Base-by-base conservation (phyloP, 805 yeast species). In the Zygotorulaspora sp. region DNA sequence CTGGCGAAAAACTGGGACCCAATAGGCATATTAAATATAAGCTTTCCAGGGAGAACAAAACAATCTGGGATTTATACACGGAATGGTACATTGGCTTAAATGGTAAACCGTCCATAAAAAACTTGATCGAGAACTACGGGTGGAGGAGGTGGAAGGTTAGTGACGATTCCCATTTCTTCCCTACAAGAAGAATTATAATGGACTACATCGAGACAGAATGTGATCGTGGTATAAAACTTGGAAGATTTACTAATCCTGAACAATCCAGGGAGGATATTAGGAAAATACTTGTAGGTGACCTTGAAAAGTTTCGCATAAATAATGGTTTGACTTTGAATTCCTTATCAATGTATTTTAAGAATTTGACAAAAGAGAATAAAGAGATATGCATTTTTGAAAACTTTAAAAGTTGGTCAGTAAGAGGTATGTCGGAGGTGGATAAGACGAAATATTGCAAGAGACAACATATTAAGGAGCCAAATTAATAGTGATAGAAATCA, bases 21-120 rank as follows among this genome's bases (percentile, higher is more conserved):
- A 55, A 57, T 32, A 50, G 50, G 16, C 51, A 47, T 24, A 56
- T 62, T 35, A 62, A 62, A 31, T 62, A 62, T 36, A 62, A 61
- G 40, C 43, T 62, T 5, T 62, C 62, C 12, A 51, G 67, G 30
- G 65, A 60, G n/a, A 62, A 62, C 38, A 62, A 60, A 35, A 59
- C 66, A 1, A 53, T 62, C 1, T 59, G 63, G 65, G 67, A 62
- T 41, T 39, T 62, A 7, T 61, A 60, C 40, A 58, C 62, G 2
- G 67, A 62, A 38, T 62, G 67, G 67, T 62, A 57, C 31, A 49
- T 56, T 38, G 67, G 67, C 3, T 39, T 62, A n/a, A 57, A 56
- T 31, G 62, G 62, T 8, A 51, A 57, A 30, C 48, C 50, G 18
- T 50, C 67, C 6, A 57, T 62, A 13, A 53, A 53, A 23, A 49